Base-by-base conservation (phyloP, 1,139 yeast species). In the Diutina mesorugosa region DNA sequence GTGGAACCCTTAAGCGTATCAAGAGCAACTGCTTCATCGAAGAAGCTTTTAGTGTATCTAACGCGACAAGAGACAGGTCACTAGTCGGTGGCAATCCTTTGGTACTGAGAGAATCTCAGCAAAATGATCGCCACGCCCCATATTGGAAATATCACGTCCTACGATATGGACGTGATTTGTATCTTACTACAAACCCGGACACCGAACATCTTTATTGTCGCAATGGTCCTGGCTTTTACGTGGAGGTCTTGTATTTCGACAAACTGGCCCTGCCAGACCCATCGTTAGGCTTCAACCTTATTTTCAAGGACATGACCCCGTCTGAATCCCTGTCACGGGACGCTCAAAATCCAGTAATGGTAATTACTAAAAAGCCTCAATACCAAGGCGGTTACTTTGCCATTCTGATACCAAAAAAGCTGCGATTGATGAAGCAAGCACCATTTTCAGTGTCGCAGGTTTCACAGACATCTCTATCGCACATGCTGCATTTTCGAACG, bases 131-230 rank as follows among this genome's bases (percentile, higher is more conserved):
- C 35, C 45, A 50, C 35, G 28, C 32, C 7, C 53, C 53, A 3
- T 83, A 79, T 61, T 82, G 87, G 86, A 83, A 83, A 63, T 83
- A 81, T 62, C 88, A 83, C 62, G 69, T 82, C 10, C 65, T 80
- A 35, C 74, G 71, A 56, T 69, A 80, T 56, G 81, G 83, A 5
- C 73, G 72, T 47, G 75, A 74, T 58, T 69, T 81, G 57, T 83
- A 82, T 61, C 63, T 83, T 35, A 77, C 86, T 1, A 83, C 87
- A 0, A 83, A 81, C 61, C 87, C 87, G 0, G 81, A 79, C 29
- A 67, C 72, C 45, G 75, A 77, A 59, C 86, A 82, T 63, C 66
- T 78, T 54, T 79, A 77, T 61, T 78, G 85, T 58, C 69, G 85
- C 26, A 72, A 74, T 62, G 85, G 80, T 0, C 87, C 87, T 0